Conservation (phyloP, 2,329 filamentous ascomycete species). For the Malbranchea zuffiana region DNA sequence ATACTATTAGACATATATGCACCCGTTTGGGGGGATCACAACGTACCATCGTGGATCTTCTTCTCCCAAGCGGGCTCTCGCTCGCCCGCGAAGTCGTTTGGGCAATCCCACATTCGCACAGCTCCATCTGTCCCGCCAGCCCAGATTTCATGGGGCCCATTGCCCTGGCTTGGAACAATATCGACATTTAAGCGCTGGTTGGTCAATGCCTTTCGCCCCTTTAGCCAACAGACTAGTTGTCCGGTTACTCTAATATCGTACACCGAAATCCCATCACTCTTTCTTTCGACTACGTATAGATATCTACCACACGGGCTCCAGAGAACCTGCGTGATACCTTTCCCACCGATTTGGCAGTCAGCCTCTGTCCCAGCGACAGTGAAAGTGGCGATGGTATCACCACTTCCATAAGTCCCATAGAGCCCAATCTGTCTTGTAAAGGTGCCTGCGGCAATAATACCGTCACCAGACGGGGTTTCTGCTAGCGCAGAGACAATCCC, state of each 20-base stretch:
- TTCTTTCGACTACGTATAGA: conserved; percentile 48
- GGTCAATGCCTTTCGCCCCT: conserved; percentile 36
- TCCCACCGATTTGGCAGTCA: conserved; percentile 35
- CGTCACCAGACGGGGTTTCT: conserved; percentile 33
- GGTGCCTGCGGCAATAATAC: conserved; percentile 48
- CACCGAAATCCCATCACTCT: conserved; percentile 44
- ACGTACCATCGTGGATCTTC: conserved; percentile 37
- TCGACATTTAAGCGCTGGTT: conserved; percentile 49
- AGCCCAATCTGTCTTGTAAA: conserved; percentile 46
- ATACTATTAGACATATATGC: conserved; percentile 15
- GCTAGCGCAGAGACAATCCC: conserved; percentile 45
- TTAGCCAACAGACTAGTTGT: conserved; percentile 41
- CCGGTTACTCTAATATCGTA: conserved; percentile 50
- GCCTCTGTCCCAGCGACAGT: conserved; percentile 33
- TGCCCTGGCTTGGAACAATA: conserved; percentile 29
- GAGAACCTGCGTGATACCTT: conserved; percentile 44
- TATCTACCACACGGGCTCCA: conserved; percentile 51
- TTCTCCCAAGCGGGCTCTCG: conserved; percentile 35
- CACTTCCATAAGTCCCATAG: conserved; percentile 41
- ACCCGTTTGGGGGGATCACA: conserved; percentile 3
- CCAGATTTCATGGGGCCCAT: conserved; percentile 45
- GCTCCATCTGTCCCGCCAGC: conserved; percentile 47
- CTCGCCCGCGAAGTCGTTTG: conserved; percentile 31
- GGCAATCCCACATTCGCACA: conserved; percentile 42
- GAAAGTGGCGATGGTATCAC: conserved; percentile 43